phyloP scores from a whole-genome alignment of 2,329 filamentous ascomycete genomes.

The Atkinsonella texensis region DNA sequence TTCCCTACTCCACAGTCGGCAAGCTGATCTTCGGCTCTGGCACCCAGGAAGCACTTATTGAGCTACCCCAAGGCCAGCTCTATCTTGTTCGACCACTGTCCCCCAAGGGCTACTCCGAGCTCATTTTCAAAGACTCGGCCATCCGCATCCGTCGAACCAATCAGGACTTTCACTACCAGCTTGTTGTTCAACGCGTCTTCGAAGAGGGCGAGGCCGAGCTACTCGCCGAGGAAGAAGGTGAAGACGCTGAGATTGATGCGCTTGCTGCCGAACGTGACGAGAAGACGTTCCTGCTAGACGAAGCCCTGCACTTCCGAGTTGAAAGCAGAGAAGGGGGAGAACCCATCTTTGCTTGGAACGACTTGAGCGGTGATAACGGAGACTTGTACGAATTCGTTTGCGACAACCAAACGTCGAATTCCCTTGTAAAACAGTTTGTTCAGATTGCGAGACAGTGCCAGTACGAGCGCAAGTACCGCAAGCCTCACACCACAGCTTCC shows the following conservation, averaged over 20 bases:
- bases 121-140: constrained; percentile 95
- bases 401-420: constrained; percentile 56
- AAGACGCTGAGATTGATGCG: constrained; percentile 66
- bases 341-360: constrained; percentile 85
- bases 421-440: constrained; percentile 70
- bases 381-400: constrained; percentile 99
- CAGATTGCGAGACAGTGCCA: constrained; percentile 82
- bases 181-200: constrained; percentile 90
- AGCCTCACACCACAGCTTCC: constrained; percentile 66
- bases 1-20: constrained; percentile 45
- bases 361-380: constrained; percentile 82
- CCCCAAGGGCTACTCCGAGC: constrained; percentile 94
- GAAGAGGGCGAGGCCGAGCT: constrained; percentile 95
- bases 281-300: constrained; percentile 93
- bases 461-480: constrained; percentile 91
- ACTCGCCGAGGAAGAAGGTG: constrained; percentile 76
- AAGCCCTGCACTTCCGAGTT: constrained; percentile 75
- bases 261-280: constrained; percentile 79
- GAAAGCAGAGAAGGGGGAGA: constrained; percentile 71
- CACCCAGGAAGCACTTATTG: constrained; percentile 85
- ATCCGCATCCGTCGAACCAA: constrained; percentile 86
- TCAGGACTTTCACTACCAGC: constrained; percentile 93
- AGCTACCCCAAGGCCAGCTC: constrained; percentile 89
- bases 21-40: constrained; percentile 84
- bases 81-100: constrained; percentile 93